These are phyloP conservation scores for Neurospora intermedia DNA, from an alignment of 495 filamentous ascomycete species.

Conservation along the genomic window DNA sequence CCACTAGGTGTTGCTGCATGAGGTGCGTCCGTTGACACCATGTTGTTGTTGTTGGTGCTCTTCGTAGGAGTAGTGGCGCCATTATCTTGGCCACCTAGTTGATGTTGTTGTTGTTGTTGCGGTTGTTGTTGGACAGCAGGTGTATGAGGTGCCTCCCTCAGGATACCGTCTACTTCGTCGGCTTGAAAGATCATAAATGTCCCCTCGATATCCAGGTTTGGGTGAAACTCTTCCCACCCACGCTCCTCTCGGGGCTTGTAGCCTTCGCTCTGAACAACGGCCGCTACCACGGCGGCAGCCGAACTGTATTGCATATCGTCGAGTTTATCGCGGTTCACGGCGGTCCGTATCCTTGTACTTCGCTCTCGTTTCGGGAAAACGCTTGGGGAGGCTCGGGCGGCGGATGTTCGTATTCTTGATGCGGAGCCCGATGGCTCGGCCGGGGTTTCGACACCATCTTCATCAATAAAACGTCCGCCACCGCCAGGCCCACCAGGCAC, in stretches of 20 bases:
- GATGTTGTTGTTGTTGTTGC: slow-evolving; percentile 11
- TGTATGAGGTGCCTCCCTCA: slow-evolving; percentile 34
- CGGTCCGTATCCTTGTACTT: slow-evolving; percentile 42
- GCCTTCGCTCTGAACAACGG: slow-evolving; percentile 78
- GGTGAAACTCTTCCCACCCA: slow-evolving; percentile 95
- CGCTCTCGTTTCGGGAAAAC: slow-evolving; percentile 38
- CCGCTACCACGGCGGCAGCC: slow-evolving; percentile 74
- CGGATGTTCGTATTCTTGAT: slow-evolving; percentile 24
- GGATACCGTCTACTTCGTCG: slow-evolving; percentile 70
- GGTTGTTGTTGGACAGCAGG: slow-evolving; percentile 18
- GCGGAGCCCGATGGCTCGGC: slow-evolving; percentile 14
- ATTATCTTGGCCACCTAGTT: slow-evolving; percentile 16
- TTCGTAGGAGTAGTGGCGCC: slow-evolving; percentile 30
- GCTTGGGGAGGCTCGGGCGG: slow-evolving; percentile 28
- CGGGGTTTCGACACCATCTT: slow-evolving; percentile 44
- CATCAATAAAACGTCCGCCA: slow-evolving; percentile 64
- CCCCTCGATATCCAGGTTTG: slow-evolving; percentile 77
- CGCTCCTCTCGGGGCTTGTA: slow-evolving; percentile 96
- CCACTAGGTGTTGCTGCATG: slow-evolving; percentile 18
- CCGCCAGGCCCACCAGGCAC: slow-evolving; percentile 73
- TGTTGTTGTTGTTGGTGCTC: slow-evolving; percentile 8
- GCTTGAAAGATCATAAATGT: slow-evolving; percentile 67
- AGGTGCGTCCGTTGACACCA: background rate
- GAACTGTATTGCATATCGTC: slow-evolving; percentile 56
- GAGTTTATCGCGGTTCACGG: slow-evolving; percentile 32